A percentile compares a stretch with the other conserved stretches of the same genome.
Conservation (phyloP, 768 basidiomycete genomes). For the Russula emetica region DNA sequence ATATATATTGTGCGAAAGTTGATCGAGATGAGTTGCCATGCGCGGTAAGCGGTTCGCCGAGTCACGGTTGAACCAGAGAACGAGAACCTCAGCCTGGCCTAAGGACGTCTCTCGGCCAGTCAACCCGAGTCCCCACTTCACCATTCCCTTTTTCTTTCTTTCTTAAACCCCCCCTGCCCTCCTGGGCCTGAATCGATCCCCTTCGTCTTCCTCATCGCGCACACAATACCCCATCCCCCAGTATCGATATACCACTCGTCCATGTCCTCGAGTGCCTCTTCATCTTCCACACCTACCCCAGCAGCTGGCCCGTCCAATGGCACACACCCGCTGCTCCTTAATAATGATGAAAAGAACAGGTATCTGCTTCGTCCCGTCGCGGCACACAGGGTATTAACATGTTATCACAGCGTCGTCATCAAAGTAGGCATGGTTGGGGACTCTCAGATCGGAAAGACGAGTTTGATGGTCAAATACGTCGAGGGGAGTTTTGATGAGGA, state of each 20-base stretch:
- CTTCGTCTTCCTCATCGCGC: slow-evolving; percentile 11
- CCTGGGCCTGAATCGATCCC: slow-evolving; percentile 10
- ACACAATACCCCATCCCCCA: slow-evolving; percentile 27
- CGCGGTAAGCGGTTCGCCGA: not conserved
- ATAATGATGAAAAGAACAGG: slow-evolving; percentile 76
- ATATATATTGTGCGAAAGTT: not conserved
- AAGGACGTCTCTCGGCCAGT: slow-evolving; percentile 3
- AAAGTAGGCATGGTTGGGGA: slow-evolving; percentile 99
- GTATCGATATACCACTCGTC: slow-evolving; percentile 2
- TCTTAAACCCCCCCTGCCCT: slow-evolving; percentile 5
- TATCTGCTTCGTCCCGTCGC: slow-evolving; percentile 28
- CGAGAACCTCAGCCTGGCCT: not conserved
- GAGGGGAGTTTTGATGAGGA: slow-evolving; percentile 99
- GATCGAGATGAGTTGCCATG: not conserved
- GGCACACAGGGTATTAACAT: not conserved
- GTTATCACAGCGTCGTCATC: slow-evolving; percentile 72
- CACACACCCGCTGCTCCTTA: slow-evolving; percentile 51
- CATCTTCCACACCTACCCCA: slow-evolving; percentile 45
- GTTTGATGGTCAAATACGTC: slow-evolving; percentile 99
- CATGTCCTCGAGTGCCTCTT: slow-evolving; percentile 36
- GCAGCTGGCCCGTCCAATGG: slow-evolving; percentile 47
- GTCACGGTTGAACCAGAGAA: slow-evolving; percentile 15
- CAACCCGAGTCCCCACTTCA: not conserved
- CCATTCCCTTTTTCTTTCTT: slow-evolving; percentile 11
- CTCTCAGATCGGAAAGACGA: slow-evolving; percentile 98